Conservation (phyloP, 768 basidiomycete genomes). For the Panus rudis region DNA sequence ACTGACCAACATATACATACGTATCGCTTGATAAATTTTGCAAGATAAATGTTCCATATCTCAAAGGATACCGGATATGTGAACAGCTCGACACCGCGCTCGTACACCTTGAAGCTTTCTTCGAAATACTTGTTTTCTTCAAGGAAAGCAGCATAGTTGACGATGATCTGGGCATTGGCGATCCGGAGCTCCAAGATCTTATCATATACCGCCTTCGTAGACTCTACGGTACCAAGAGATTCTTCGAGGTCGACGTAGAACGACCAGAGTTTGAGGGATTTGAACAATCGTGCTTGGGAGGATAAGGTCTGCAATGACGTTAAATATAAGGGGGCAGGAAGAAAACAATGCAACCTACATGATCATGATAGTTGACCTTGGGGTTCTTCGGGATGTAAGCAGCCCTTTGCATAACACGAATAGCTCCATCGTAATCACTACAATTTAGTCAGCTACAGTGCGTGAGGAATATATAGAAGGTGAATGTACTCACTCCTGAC, state of each 20-base stretch:
- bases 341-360: constrained; percentile 45
- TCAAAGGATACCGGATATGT: constrained; percentile 98
- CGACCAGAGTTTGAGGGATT: constrained; percentile 97
- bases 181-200: constrained; percentile 95
- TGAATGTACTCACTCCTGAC: constrained; percentile 68
- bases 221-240: constrained; percentile 90
- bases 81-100: constrained; percentile 94
- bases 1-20: constrained; percentile 38
- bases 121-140: constrained; percentile 99
- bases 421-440: constrained; percentile 95
- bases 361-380: constrained; percentile 92
- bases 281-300: constrained; percentile 88
- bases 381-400: constrained; percentile 83
- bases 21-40: constrained; percentile 95
- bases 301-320: constrained; percentile 53
- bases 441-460: constrained; percentile 9
- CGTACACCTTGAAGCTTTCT: constrained; percentile 98
- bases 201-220: constrained; percentile 89
- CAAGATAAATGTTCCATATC: constrained; percentile 97
- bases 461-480: neutral
- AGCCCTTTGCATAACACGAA: constrained; percentile 95
- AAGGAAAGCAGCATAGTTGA: constrained; percentile 95
- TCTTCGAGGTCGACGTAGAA: constrained; percentile 98
- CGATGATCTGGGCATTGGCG: constrained; percentile 94
- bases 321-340: constrained; percentile 8